Conservation (phyloP, 257 asterid species). For the Nicotiana undulata region DNA sequence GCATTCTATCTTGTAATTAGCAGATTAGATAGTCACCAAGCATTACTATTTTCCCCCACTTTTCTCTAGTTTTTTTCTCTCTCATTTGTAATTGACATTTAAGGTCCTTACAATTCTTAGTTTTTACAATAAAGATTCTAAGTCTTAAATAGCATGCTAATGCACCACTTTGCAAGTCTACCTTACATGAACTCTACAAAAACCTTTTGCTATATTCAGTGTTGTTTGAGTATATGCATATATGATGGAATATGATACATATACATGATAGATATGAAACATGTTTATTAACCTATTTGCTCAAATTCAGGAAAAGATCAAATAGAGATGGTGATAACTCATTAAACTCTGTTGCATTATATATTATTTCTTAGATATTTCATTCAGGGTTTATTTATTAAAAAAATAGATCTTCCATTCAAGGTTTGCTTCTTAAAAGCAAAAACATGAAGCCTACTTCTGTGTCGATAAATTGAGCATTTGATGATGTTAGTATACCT, state of each 20-base stretch:
- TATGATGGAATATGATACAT: not conserved
- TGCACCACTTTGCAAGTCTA: not conserved
- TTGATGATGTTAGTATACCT: constrained; percentile 7
- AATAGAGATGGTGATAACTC: not conserved
- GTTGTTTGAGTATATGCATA: not conserved
- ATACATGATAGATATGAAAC: not conserved
- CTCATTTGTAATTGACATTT: not conserved
- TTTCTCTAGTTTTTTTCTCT: not conserved
- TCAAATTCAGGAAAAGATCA: not conserved
- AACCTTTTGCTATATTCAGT: not conserved
- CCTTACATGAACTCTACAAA: not conserved
- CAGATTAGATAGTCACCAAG: constrained; percentile 4
- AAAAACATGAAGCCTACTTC: constrained; percentile 1
- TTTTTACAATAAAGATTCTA: not conserved
- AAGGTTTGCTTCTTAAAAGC: not conserved
- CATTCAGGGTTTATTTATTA: too few species aligned
- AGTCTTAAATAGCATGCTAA: not conserved
- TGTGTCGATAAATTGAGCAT: not conserved
- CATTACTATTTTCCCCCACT: not conserved
- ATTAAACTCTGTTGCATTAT: not conserved
- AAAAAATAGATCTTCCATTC: not conserved
- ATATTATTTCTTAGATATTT: not conserved
- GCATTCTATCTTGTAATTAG: not conserved
- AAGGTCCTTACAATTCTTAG: not conserved
- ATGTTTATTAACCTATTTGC: not conserved